phyloP scores from a whole-genome alignment of 78 protist species.

The Creolimax fragrantissima region DNA sequence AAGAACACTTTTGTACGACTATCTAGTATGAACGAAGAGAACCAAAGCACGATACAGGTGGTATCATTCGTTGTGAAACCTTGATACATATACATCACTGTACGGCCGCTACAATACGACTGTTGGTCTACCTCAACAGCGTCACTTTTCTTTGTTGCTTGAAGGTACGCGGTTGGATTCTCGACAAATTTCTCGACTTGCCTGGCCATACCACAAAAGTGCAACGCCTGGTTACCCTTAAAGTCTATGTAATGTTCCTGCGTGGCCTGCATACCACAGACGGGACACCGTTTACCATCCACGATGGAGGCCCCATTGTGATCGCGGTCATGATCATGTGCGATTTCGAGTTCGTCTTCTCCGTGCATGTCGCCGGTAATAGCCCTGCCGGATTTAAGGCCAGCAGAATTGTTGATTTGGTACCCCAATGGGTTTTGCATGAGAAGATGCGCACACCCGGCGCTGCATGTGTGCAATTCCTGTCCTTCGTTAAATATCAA shows the following conservation, averaged over 20 bases:
- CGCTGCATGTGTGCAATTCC: background rate
- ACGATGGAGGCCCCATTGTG: background rate
- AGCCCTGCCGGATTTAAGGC: too few relatives aligned
- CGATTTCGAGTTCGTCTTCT: too few relatives aligned
- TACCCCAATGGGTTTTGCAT: background rate
- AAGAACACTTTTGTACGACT: background rate
- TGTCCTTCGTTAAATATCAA: background rate
- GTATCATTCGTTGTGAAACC: background rate
- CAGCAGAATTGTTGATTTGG: background rate
- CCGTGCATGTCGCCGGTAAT: too few relatives aligned
- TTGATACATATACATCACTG: background rate
- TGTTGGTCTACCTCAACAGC: background rate
- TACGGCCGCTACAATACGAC: background rate
- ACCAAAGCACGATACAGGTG: background rate
- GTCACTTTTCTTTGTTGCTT: background rate
- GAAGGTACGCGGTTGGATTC: background rate
- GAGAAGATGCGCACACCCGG: background rate
- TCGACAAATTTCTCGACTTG: background rate
- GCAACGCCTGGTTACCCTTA: background rate
- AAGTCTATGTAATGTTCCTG: background rate
- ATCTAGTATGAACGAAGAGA: background rate
- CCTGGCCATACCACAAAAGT: background rate
- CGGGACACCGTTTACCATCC: background rate
- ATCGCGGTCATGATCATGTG: background rate
- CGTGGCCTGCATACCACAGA: background rate